Evolutionary conservation across 2,329 filamentous ascomycete genomes (phyloP), one percentile per base, ranked within the genome.

Genomic region (Penicillium griseofulvum): DNA sequence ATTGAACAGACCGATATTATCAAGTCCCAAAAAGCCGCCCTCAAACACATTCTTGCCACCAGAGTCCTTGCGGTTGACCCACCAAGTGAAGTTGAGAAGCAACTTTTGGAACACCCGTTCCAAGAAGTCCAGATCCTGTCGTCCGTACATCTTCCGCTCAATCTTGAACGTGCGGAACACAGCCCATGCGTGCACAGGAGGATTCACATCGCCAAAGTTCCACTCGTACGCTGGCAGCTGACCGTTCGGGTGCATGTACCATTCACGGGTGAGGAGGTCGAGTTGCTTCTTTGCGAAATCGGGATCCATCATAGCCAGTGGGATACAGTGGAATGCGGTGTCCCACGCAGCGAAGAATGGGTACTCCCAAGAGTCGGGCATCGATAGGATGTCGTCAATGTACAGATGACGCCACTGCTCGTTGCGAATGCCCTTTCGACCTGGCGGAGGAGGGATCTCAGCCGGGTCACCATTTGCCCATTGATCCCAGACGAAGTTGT

Each of bases 351-450:
- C 92, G 72, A 97, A 97, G 79, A 97, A 97, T 0, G 93, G 93
- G 66, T 97, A 97, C 69, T 97, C 93, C 93, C 93, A 97, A 0
- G 92, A 96, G 73, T 97, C 93, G 0, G 93, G 94, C 93, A 97
- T 97, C 0, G 93, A 97, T 33, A 97, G 74, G 58, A 97, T 91
- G 70, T 97, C 93, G 63, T 97, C 94, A 65, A 96, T 85, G 73
- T 97, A 84, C 82, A 97, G 86, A 73, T 97, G 93, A 69, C 89
- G 95, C 94, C 94, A 97, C 59, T 95, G 86, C 36, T 84, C 79
- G 70, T 97, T 97, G 57, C 93, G 86, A 54, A 97, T 83, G 3
- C 83, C 81, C 72, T 94, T 96, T 52, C 93, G 83, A 37, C 83
- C 82, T 1, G 88, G 80, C 1, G 93, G 93, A 26, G 94, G 94